Evolutionary conservation across 2,329 filamentous ascomycete species (phyloP).

Genomic region (Cladophialophora immunda): DNA sequence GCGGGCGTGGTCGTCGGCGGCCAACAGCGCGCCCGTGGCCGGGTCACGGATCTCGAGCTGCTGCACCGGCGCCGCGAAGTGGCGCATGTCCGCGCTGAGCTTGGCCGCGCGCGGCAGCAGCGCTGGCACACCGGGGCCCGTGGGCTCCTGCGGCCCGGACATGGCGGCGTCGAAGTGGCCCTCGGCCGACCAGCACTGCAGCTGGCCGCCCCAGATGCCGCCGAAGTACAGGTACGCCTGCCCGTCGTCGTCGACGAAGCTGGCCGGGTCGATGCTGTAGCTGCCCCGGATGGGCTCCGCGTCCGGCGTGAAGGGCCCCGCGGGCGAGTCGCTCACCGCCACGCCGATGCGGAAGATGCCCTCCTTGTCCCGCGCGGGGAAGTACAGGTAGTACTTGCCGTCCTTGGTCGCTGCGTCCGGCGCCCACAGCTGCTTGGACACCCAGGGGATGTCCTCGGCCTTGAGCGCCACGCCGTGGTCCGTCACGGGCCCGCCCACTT

Average conservation of each 20-base stretch:
- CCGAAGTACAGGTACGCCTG: slow-evolving; percentile 77
- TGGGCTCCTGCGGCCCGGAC: slow-evolving; percentile 67
- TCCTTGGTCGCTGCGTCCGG: slow-evolving; percentile 70
- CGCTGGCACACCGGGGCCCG: slow-evolving; percentile 63
- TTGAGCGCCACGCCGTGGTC: slow-evolving; percentile 77
- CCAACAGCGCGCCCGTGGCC: slow-evolving; percentile 66
- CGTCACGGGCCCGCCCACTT: slow-evolving; percentile 66
- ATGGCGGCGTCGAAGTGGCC: slow-evolving; percentile 62
- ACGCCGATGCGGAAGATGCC: slow-evolving; percentile 79
- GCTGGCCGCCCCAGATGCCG: slow-evolving; percentile 80
- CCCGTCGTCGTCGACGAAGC: slow-evolving; percentile 75
- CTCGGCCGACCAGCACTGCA: slow-evolving; percentile 71
- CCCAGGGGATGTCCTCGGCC: slow-evolving; percentile 75
- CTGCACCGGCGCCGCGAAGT: slow-evolving; percentile 63
- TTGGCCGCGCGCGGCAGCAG: slow-evolving; percentile 73
- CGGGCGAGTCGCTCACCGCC: slow-evolving; percentile 68
- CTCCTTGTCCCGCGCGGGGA: slow-evolving; percentile 75
- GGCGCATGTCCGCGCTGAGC: slow-evolving; percentile 71
- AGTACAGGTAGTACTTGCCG: slow-evolving; percentile 78
- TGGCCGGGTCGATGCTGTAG: slow-evolving; percentile 80
- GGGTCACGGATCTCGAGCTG: slow-evolving; percentile 72
- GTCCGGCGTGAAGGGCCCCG: slow-evolving; percentile 75
- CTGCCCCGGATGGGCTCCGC: slow-evolving; percentile 71
- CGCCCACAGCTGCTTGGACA: slow-evolving; percentile 80
- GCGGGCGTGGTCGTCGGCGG: slow-evolving; percentile 73